Percentiles rank a stretch among this genome's conserved stretches.
Evolutionary conservation across 2,329 filamentous ascomycete species (phyloP).

Genomic region (Sporothrix euskadiensis): DNA sequence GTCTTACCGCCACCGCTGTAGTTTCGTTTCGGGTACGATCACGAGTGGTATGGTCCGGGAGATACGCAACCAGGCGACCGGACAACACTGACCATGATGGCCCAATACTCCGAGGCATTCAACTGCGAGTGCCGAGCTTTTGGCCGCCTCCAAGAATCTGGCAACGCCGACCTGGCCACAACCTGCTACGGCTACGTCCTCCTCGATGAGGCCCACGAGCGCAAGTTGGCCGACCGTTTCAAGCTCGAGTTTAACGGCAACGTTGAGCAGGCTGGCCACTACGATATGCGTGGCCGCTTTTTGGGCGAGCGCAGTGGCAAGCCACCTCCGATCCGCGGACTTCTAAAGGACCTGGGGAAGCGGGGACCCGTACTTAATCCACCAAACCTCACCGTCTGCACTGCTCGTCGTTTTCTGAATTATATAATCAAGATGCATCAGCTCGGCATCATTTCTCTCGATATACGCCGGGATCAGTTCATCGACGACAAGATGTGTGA

Average conservation of each 20-base stretch:
- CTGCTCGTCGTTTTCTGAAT: not conserved
- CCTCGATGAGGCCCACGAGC: not conserved
- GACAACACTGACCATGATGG: not conserved
- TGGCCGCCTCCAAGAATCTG: not conserved
- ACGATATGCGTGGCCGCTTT: not conserved
- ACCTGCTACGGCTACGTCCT: constrained; percentile 8
- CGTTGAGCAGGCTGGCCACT: not conserved
- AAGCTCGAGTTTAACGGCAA: not conserved
- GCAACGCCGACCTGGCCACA: not conserved
- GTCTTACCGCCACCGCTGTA: not conserved
- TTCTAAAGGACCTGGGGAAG: not conserved
- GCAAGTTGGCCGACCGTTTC: not conserved
- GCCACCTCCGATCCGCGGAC: constrained; percentile 3
- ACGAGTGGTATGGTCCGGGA: constrained; percentile 11
- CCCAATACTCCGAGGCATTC: constrained; percentile 7
- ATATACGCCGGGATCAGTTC: not conserved
- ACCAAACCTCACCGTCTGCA: not conserved
- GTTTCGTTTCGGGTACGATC: constrained; percentile 15
- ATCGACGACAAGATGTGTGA: not conserved
- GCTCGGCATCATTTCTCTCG: not conserved
- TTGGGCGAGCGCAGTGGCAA: not conserved
- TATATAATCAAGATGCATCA: not conserved
- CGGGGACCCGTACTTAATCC: not conserved
- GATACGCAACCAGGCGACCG: constrained; percentile 1
- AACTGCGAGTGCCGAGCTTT: constrained; percentile 13